Conservation (phyloP, 257 asterid genomes). For the Catharanthus roseus region DNA sequence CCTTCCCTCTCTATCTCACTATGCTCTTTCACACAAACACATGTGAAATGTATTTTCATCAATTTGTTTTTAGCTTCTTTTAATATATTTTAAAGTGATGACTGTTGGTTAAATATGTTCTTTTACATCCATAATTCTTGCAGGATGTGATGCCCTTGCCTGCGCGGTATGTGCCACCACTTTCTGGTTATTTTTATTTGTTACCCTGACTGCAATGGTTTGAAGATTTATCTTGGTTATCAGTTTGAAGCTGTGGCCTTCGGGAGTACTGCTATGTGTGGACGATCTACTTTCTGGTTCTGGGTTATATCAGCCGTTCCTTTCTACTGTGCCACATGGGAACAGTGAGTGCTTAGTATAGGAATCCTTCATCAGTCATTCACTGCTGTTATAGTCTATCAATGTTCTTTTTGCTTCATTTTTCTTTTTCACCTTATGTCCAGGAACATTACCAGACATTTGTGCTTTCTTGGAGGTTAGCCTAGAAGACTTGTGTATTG, state of each 20-base stretch:
- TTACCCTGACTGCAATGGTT: conserved; percentile 12
- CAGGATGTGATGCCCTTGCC: conserved; percentile 98
- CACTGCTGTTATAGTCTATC: neutral
- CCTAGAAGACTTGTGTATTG: neutral
- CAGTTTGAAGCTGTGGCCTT: conserved; percentile 86
- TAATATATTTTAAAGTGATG: neutral
- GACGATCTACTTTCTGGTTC: conserved; percentile 68
- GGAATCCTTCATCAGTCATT: neutral
- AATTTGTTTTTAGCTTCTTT: neutral
- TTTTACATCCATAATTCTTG: conserved; percentile 22
- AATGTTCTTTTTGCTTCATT: neutral
- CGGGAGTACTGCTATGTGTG: conserved; percentile 91
- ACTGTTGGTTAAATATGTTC: conserved; percentile 19
- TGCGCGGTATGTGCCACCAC: conserved; percentile 69
- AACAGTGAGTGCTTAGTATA: conserved; percentile 45
- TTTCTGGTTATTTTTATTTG: conserved; percentile 15
- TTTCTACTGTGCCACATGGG: conserved; percentile 89
- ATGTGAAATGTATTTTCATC: neutral
- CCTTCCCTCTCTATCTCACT: neutral
- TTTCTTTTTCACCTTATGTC: neutral
- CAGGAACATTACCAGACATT: neutral
- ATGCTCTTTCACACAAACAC: neutral
- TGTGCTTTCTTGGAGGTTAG: neutral
- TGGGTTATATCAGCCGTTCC: conserved; percentile 88
- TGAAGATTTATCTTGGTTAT: conserved; percentile 17